A percentile compares a stretch with the other conserved stretches of the same genome.
Conservation (phyloP, 2,329 filamentous ascomycete genomes). For the Tolypocladium capitatum region DNA sequence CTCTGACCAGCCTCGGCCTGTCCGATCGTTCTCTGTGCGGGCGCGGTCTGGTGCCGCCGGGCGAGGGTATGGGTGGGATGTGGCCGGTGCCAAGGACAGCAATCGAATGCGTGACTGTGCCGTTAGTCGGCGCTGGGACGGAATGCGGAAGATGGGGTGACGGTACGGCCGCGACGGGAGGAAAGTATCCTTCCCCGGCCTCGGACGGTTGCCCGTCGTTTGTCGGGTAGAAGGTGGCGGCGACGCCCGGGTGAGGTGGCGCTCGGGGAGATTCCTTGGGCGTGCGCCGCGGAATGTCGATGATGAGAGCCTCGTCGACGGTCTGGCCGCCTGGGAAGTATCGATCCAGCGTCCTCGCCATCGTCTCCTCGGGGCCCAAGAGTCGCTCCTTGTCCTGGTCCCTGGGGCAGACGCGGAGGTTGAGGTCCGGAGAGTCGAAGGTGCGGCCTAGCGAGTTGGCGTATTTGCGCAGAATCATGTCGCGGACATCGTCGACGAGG, state of each 20-base stretch:
- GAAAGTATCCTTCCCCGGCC: slow-evolving; percentile 69
- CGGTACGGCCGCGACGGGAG: slow-evolving; percentile 42
- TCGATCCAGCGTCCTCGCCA: slow-evolving; percentile 62
- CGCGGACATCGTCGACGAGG: slow-evolving; percentile 86
- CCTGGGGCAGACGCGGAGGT: slow-evolving; percentile 62
- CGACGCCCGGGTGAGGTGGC: slow-evolving; percentile 27
- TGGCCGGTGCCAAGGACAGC: slow-evolving; percentile 71
- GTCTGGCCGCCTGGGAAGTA: slow-evolving; percentile 80
- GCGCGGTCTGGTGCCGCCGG: slow-evolving; percentile 49
- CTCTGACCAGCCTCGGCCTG: slow-evolving; percentile 50
- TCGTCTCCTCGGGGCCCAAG: slow-evolving; percentile 75
- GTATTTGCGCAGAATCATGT: slow-evolving; percentile 87
- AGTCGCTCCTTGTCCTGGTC: slow-evolving; percentile 53
- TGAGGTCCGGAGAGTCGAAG: slow-evolving; percentile 85
- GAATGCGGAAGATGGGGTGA: slow-evolving; percentile 27
- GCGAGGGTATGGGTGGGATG: slow-evolving; percentile 68
- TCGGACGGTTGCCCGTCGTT: slow-evolving; percentile 57
- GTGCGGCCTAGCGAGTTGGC: slow-evolving; percentile 78
- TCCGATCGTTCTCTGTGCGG: slow-evolving; percentile 42
- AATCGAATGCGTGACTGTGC: slow-evolving; percentile 47
- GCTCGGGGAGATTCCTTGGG: slow-evolving; percentile 66
- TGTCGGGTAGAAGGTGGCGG: slow-evolving; percentile 37
- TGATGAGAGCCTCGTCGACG: slow-evolving; percentile 79
- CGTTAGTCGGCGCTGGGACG: slow-evolving; percentile 22
- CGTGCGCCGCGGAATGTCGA: slow-evolving; percentile 72